These are phyloP conservation scores for Pistacia atlantica DNA, from an alignment of 345 rosid species.

Conservation along the genomic window DNA sequence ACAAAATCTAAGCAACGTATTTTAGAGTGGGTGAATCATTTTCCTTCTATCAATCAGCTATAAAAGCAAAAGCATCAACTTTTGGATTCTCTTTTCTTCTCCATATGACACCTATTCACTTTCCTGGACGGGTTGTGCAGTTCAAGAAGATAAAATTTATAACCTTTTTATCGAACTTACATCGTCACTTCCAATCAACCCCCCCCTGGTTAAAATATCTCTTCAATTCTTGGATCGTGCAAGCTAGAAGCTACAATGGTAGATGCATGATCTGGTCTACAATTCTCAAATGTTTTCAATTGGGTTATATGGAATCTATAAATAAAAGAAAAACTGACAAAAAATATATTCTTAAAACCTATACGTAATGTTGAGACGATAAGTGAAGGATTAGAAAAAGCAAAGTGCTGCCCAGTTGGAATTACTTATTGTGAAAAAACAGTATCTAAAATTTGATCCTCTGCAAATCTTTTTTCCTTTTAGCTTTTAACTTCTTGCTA, in stretches of 20 bases:
- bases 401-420: conserved; percentile 3
- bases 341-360: neutral
- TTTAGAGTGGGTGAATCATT: neutral
- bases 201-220: too few relatives aligned
- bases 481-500: neutral
- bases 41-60: neutral
- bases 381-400: too few relatives aligned
- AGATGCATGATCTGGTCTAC: neutral
- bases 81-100: neutral
- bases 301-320: too few relatives aligned
- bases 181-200: neutral
- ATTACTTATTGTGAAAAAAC: conserved; percentile 20
- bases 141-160: neutral
- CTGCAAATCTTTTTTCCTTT: conserved; percentile 22
- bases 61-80: conserved; percentile 2
- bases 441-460: conserved; percentile 17
- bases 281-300: too few relatives aligned
- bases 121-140: neutral
- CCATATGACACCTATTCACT: neutral
- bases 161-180: neutral
- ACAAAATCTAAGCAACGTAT: neutral
- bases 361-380: neutral
- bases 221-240: neutral
- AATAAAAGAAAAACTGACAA: neutral
- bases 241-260: neutral